Conservation (phyloP, 2,329 filamentous ascomycete genomes). For the Blastomyces parvus region DNA sequence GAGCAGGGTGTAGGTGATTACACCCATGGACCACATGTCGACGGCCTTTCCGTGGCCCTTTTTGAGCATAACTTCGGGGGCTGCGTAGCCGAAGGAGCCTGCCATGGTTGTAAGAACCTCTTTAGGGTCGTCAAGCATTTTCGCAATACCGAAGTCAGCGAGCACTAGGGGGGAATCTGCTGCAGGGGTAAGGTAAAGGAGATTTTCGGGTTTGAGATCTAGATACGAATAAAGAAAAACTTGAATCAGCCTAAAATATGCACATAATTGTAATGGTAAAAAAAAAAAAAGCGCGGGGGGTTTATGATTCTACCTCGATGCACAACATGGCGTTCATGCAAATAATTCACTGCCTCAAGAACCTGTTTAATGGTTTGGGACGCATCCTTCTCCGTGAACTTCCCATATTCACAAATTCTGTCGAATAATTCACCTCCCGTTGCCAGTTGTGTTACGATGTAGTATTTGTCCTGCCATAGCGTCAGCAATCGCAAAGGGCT, state of each 20-base stretch:
- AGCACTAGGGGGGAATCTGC: conserved; percentile 76
- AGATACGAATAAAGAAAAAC: neutral
- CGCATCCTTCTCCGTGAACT: conserved; percentile 96
- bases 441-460: conserved; percentile 94
- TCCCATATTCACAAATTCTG: conserved; percentile 93
- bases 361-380: conserved; percentile 93
- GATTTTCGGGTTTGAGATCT: conserved; percentile 98
- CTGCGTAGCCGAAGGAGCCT: conserved; percentile 94
- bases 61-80: conserved; percentile 97
- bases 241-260: conserved; percentile 9
- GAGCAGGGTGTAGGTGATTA: conserved; percentile 96
- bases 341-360: conserved; percentile 82
- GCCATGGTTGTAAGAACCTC: conserved; percentile 97
- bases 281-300: neutral
- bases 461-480: conserved; percentile 79
- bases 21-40: conserved; percentile 98
- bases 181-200: conserved; percentile 78
- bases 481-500: conserved; percentile 7
- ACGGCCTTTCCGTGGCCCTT: conserved; percentile 95
- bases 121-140: conserved; percentile 84
- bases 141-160: conserved; percentile 96
- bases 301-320: conserved; percentile 60
- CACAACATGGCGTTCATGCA: conserved; percentile 90
- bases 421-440: conserved; percentile 96
- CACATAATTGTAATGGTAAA: neutral